Evolutionary conservation across 805 yeast genomes (phyloP), one percentile per base, ranked within the genome.

Genomic region (Isabelozyma gotoi): DNA sequence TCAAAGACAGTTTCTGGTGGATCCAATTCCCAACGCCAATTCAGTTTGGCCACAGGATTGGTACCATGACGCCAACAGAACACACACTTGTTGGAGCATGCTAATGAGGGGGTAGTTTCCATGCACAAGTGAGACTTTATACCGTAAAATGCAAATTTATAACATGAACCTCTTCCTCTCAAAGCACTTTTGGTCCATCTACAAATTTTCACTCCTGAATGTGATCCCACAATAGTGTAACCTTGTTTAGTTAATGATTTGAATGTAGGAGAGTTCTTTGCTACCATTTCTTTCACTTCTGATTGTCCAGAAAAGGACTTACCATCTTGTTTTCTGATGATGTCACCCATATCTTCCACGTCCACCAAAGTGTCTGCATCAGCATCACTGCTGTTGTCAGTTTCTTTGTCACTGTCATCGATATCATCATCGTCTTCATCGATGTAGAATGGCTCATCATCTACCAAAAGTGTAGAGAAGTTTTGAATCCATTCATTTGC

Each of bases 1-100:
- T 86, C 80, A 43, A 90, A 60, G 40, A 90, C 88, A 47, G 73
- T 82, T 52, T 88, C 91, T 0, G 97, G 97, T 16, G 85, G 83
- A 63, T 90, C 97, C 11, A 89, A 87, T 56, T 89, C 92, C 97
- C 97, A 90, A 56, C 97, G 74, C 97, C 97, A 90, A 49, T 70
- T 71, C 47, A 85, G 84, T 20, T 96, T 90, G 14, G 96, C 96
- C 2, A 91, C 97, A 0, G 97, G 97, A 58, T 90, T 91, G 2
- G 97, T 90, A 39, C 97, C 97, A 64, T 90, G 97, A 62, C 97
- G 79, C 97, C 97, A 90, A 68, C 97, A 90, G 59, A 90, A 90
- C 4, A 91, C 97, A 76, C 97, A 90, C 62, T 90, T 90, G 60
- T 90, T 90, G 4, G 97, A 88, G 64, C 97, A 90, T 6, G 96